Evolutionary conservation across 2,329 filamentous ascomycete species (phyloP).

Genomic region (Alternaria ventricosa): DNA sequence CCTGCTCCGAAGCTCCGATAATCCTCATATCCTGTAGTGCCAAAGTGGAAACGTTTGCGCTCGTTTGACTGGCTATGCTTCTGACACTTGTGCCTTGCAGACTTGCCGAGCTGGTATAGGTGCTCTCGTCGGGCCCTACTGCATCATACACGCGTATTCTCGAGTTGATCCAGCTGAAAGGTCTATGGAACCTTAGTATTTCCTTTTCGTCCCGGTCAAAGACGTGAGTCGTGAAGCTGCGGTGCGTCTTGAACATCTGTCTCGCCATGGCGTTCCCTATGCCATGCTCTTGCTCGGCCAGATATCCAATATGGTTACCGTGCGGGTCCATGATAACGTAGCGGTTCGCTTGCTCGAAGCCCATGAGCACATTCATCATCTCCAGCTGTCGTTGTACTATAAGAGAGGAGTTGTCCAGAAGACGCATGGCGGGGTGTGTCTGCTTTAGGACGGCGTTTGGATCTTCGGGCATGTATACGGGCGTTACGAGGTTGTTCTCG

Average conservation of each 20-base stretch:
- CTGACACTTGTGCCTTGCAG: constrained; percentile 54
- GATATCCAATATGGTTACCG: constrained; percentile 68
- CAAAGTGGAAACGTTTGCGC: constrained; percentile 61
- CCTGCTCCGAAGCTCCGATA: constrained; percentile 68
- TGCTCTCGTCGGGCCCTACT: constrained; percentile 21
- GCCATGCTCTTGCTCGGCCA: constrained; percentile 68
- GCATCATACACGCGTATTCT: constrained; percentile 53
- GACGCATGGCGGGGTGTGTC: constrained; percentile 63
- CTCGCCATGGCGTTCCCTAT: constrained; percentile 63
- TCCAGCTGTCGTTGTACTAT: constrained; percentile 69
- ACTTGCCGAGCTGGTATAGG: constrained; percentile 50
- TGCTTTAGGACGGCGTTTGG: constrained; percentile 64
- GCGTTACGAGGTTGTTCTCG: constrained; percentile 61
- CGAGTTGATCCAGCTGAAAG: constrained; percentile 69
- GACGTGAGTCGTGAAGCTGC: constrained; percentile 69
- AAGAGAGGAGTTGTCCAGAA: constrained; percentile 67
- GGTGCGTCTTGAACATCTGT: constrained; percentile 67
- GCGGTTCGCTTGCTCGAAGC: constrained; percentile 71
- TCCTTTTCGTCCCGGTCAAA: constrained; percentile 68
- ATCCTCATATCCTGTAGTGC: constrained; percentile 65
- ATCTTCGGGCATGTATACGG: constrained; percentile 68
- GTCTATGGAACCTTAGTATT: constrained; percentile 66
- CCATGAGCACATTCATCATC: constrained; percentile 70
- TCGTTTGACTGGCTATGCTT: constrained; percentile 53
- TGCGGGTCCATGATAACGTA: constrained; percentile 70